Evolutionary conservation across 2,329 filamentous ascomycete species (phyloP).

Genomic region (Celoporthe dispersa): DNA sequence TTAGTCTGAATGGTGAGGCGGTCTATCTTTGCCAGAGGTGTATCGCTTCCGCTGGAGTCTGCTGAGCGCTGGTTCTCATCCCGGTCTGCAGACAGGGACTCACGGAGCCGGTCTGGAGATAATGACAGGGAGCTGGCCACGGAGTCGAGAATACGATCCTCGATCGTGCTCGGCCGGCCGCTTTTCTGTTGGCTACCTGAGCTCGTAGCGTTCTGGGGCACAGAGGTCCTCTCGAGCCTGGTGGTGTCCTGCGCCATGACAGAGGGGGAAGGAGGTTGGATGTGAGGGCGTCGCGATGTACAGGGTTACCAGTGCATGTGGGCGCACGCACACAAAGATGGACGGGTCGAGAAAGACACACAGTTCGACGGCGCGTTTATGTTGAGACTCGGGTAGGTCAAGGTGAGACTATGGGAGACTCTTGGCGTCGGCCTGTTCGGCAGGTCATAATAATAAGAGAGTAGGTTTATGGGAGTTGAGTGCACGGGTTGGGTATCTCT

Average conservation of each 20-base stretch:
- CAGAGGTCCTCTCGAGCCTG: conserved; percentile 23
- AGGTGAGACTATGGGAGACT: conserved; percentile 6
- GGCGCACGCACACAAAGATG: not conserved
- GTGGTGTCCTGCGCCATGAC: conserved; percentile 27
- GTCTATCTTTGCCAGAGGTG: conserved; percentile 16
- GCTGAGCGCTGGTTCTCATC: conserved; percentile 15
- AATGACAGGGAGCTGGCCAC: conserved; percentile 27
- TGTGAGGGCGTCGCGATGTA: not conserved
- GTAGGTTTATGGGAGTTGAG: conserved; percentile 1
- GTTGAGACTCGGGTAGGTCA: conserved; percentile 3
- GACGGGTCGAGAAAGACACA: not conserved
- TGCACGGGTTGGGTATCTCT: conserved; percentile 24
- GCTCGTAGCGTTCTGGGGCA: conserved; percentile 22
- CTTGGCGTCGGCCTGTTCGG: conserved; percentile 16
- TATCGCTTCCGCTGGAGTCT: conserved; percentile 1
- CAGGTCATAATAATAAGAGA: conserved; percentile 22
- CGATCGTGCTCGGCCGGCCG: conserved; percentile 22
- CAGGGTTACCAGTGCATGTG: conserved; percentile 1
- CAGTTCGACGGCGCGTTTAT: conserved; percentile 1
- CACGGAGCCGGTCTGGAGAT: conserved; percentile 24
- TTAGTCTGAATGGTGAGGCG: conserved; percentile 28
- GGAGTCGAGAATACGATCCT: conserved; percentile 28
- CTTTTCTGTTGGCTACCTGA: conserved; percentile 10
- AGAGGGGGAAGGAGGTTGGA: not conserved
- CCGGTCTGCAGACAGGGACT: conserved; percentile 19